Conservation (phyloP, 345 rosid genomes). For the Lumnitzera littorea region DNA sequence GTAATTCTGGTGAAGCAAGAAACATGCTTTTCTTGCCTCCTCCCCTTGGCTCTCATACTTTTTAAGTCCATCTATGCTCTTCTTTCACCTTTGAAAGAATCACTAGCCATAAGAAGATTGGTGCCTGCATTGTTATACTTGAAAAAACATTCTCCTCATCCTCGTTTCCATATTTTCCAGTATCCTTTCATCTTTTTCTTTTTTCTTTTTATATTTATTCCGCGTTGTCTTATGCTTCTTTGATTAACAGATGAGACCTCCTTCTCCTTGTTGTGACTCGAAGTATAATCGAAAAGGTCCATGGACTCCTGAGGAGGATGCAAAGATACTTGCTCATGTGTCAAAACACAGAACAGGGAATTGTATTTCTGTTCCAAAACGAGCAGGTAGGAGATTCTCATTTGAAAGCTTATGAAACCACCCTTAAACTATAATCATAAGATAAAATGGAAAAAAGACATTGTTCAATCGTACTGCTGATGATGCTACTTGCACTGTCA, state of each 20-base stretch:
- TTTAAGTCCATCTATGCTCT: slow-evolving; percentile 16
- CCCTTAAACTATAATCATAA: too few species aligned
- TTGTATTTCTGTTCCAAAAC: slow-evolving; percentile 47
- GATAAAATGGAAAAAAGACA: not conserved
- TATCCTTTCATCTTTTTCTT: not conserved
- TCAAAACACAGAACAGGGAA: slow-evolving; percentile 55
- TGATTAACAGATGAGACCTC: slow-evolving; percentile 20
- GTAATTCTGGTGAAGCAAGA: slow-evolving; percentile 16
- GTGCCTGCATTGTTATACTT: too few species aligned
- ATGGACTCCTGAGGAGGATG: slow-evolving; percentile 67
- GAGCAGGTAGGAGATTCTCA: slow-evolving; percentile 32
- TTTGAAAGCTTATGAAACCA: too few species aligned
- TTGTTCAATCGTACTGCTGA: not conserved
- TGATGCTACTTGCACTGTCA: slow-evolving; percentile 16
- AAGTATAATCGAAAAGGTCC: slow-evolving; percentile 29
- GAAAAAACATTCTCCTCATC: not conserved
- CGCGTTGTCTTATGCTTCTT: slow-evolving; percentile 1
- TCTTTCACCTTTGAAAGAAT: too few species aligned
- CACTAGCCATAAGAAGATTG: too few species aligned
- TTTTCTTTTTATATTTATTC: not conserved
- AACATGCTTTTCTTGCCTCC: slow-evolving; percentile 45
- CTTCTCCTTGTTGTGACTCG: slow-evolving; percentile 49
- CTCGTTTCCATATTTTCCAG: slow-evolving; percentile 4
- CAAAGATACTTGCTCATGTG: slow-evolving; percentile 43
- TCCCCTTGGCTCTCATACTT: slow-evolving; percentile 13